Base-by-base conservation (phyloP, 305 asterid genomes). In the Striga hermonthica region DNA sequence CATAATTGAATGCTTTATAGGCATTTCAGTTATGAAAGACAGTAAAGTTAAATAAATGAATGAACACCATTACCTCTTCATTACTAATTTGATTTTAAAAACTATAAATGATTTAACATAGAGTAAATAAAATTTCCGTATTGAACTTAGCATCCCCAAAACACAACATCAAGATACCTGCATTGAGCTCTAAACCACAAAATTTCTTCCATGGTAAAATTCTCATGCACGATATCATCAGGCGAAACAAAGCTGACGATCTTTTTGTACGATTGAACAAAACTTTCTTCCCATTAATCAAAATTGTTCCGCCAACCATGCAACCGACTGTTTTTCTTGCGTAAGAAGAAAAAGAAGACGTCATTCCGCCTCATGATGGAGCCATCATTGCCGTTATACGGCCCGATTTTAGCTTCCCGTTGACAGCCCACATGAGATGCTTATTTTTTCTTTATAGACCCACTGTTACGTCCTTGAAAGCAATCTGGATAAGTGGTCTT, bases 181-280 rank as follows among this genome's bases (percentile, higher is more conserved):
- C 55, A 48, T 22, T 22, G n/a, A 4, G 28, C 28, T n/a, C 55
- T 48, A 48, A 48, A 48, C 55, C 55, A 48, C 55, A 48, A 22
- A 14, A n/a, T 48, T 48, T 11, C 55, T 22, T 48, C 55, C 55
- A 48, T 22, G 0, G 55, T 48, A 15, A 48, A 48, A 48, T 12
- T 48, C 55, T 22, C 55, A 48, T 48, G 55, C 55, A 48, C 55
- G 2, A 48, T 48, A 48, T 48, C 55, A 12, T 48, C 55, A n/a
- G n/a, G 55, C 13, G 55, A 22, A 13, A 48, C 55, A 48, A 48
- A 48, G 16, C 55, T 22, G 6, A 48, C 13, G 9, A 48, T 48
- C 16, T 12, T 48, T 48, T 12, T 48, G 9, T 48, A 48, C 1
- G 55, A 48, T 15, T 48, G 55, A 5, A 48, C 8, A 14, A 48